A percentile compares a stretch with the other conserved stretches of the same genome.
phyloP scores from a whole-genome alignment of 164 flowering plant genomes.

The Stephania japonica region DNA sequence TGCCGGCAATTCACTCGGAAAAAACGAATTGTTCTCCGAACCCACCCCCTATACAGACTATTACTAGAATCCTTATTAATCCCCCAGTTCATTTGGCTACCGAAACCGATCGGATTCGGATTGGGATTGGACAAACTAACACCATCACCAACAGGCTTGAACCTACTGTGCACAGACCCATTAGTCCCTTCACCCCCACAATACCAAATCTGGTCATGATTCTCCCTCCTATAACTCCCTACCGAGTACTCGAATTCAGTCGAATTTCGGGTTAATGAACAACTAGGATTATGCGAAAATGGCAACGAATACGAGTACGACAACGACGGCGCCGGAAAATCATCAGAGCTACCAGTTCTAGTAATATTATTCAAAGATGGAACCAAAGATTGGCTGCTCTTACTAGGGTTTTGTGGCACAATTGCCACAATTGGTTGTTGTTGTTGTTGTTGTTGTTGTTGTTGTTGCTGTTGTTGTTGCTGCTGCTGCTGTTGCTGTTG shows the following conservation, averaged over 20 bases:
- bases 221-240: conserved; percentile 47
- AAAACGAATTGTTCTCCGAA: conserved; percentile 64
- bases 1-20: conserved; percentile 87
- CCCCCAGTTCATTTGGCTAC: conserved; percentile 29
- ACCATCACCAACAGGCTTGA: conserved; percentile 81
- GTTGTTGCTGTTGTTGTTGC: conserved; percentile 3
- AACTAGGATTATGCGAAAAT: conserved; percentile 88
- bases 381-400: conserved; percentile 54
- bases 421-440: too few relatives aligned
- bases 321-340: conserved; percentile 69
- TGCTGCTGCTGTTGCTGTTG: too few relatives aligned
- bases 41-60: conserved; percentile 39
- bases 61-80: conserved; percentile 39
- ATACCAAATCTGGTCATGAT: conserved; percentile 77
- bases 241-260: conserved; percentile 69
- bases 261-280: conserved; percentile 80
- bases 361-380: conserved; percentile 49
- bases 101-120: conserved; percentile 31
- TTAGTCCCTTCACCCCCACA: conserved; percentile 97
- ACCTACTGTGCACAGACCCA: conserved; percentile 93
- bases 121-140: conserved; percentile 38
- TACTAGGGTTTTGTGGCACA: conserved; percentile 26
- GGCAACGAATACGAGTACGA: conserved; percentile 77
- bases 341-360: conserved; percentile 66
- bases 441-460: conserved; percentile 6